Evolutionary conservation across 805 yeast species (phyloP).

Genomic region (Myxozyma kluyveri): DNA sequence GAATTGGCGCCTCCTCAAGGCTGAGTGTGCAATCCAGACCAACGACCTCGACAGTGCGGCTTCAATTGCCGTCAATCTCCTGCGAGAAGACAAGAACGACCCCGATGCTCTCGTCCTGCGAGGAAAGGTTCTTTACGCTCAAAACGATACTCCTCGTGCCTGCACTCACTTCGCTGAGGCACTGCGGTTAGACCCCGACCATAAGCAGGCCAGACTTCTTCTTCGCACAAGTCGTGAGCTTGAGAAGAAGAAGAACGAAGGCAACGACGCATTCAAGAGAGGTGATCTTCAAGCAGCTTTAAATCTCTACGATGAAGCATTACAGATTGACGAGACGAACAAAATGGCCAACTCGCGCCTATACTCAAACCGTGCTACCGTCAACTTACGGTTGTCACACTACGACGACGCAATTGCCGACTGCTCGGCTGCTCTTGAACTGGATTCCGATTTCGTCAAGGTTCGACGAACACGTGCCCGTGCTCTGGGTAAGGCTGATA

Average conservation of each 20-base stretch:
- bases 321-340: constrained; percentile 57
- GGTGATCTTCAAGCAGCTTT: constrained; percentile 65
- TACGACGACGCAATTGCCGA: constrained; percentile 77
- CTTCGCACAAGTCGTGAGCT: constrained; percentile 38
- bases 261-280: constrained; percentile 68
- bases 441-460: constrained; percentile 70
- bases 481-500: constrained; percentile 41
- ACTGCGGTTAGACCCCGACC: constrained; percentile 44
- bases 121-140: constrained; percentile 39
- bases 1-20: constrained; percentile 39
- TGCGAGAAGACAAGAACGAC: constrained; percentile 40
- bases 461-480: constrained; percentile 47
- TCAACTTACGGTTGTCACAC: constrained; percentile 70
- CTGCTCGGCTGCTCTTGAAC: constrained; percentile 62
- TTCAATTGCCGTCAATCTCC: constrained; percentile 38
- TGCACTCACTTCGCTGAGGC: constrained; percentile 42
- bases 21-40: constrained; percentile 33
- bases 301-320: constrained; percentile 71
- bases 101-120: constrained; percentile 43
- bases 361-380: constrained; percentile 86
- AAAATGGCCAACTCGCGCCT: constrained; percentile 49
- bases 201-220: constrained; percentile 37
- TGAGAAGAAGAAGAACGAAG: constrained; percentile 46
- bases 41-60: constrained; percentile 41
- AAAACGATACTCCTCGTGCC: constrained; percentile 42